Percentiles rank a stretch among this genome's conserved stretches.
These are phyloP conservation scores for Trichoderma asperelloides DNA, from an alignment of 495 filamentous ascomycete genomes.

Conservation along the genomic window DNA sequence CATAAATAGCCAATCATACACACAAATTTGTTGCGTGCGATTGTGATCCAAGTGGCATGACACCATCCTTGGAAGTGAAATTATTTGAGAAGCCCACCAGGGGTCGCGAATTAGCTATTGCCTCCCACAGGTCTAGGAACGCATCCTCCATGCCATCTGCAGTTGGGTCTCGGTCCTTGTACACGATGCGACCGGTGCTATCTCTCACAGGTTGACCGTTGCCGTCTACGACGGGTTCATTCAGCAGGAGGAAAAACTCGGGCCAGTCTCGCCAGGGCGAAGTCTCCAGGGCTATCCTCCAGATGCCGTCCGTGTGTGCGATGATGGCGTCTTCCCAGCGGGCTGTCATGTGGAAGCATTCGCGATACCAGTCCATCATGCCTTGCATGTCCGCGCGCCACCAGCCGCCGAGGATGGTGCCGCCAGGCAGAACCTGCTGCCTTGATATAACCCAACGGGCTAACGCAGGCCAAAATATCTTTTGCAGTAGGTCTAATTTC, in stretches of 20 bases:
- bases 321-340: constrained; percentile 5
- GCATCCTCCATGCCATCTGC: neutral
- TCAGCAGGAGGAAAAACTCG: constrained; percentile 1
- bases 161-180: neutral
- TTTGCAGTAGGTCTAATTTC: neutral
- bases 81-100: neutral
- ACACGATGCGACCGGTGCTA: neutral
- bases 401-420: neutral
- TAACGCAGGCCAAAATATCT: neutral
- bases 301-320: constrained; percentile 5
- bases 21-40: neutral
- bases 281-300: neutral
- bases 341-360: neutral
- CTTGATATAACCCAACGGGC: neutral
- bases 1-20: neutral
- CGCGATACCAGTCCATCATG: constrained; percentile 8
- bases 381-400: constrained; percentile 4
- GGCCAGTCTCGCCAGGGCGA: constrained; percentile 1
- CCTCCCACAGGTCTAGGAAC: constrained; percentile 1
- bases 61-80: neutral
- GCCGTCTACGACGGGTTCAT: neutral
- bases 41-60: neutral
- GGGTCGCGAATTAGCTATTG: neutral
- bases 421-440: neutral
- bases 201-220: neutral